phyloP scores from a whole-genome alignment of 2,329 filamentous ascomycete genomes.

The Ophiostoma ulmi region DNA sequence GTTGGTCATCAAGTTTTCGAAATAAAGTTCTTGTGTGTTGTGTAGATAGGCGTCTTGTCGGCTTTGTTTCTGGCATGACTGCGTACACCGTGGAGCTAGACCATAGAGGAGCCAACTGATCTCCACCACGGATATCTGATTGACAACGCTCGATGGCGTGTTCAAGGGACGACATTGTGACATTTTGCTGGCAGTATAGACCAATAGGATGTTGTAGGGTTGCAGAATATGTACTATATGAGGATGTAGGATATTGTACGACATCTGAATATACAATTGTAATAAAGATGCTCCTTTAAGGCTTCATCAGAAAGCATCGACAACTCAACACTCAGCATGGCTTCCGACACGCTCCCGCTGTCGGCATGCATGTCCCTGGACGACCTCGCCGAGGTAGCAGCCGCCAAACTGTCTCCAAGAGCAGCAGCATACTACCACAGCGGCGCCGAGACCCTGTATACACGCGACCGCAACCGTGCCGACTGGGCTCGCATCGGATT shows the following conservation, averaged over 20 bases:
- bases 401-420: constrained; percentile 10
- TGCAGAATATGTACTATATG: background rate
- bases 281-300: background rate
- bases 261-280: background rate
- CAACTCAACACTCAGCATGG: background rate
- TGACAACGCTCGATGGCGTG: background rate
- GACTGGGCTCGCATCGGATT: constrained; percentile 24
- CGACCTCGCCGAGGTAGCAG: constrained; percentile 20
- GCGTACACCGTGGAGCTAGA: background rate
- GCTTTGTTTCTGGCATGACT: background rate
- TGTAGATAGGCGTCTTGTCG: no score
- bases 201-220: background rate
- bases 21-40: no score
- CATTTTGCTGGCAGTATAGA: background rate
- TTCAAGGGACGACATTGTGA: constrained; percentile 2
- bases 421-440: constrained; percentile 22
- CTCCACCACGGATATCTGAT: background rate
- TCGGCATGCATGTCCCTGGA: constrained; percentile 23
- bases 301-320: background rate
- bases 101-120: background rate
- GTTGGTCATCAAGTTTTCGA: background rate
- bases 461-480: constrained; percentile 19
- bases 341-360: constrained; percentile 13
- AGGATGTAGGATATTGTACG: background rate
- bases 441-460: constrained; percentile 19